These are phyloP conservation scores for Wickerhamomyces rabaulensis DNA, from an alignment of 805 yeast species.

Conservation along the genomic window DNA sequence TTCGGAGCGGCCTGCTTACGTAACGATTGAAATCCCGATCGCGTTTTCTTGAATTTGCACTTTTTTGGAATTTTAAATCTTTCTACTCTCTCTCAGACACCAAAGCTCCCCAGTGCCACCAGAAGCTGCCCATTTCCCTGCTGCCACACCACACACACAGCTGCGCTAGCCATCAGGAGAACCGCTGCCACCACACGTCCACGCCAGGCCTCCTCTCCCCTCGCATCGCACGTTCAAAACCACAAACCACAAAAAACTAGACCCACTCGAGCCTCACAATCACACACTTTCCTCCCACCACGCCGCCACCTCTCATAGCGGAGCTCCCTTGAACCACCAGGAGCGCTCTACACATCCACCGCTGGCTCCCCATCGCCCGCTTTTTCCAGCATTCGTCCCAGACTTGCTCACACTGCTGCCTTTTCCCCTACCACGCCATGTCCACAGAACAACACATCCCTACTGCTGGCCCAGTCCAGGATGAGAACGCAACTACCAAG, in stretches of 20 bases:
- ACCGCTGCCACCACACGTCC: neutral
- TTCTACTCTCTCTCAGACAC: neutral
- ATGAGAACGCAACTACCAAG: slow-evolving; percentile 16
- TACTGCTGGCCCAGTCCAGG: slow-evolving; percentile 10
- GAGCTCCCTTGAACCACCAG: neutral
- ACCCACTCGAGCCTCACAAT: neutral
- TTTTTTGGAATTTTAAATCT: neutral
- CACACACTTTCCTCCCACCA: neutral
- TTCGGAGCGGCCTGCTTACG: neutral
- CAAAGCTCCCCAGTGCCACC: neutral
- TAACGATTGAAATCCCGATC: neutral
- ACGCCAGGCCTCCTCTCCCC: neutral
- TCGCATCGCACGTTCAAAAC: neutral
- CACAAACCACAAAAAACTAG: neutral
- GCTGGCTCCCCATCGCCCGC: neutral
- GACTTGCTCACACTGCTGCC: neutral
- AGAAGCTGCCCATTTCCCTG: neutral
- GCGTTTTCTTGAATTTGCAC: neutral
- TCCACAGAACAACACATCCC: slow-evolving; percentile 8
- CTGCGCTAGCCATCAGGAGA: neutral
- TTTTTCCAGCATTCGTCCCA: no score
- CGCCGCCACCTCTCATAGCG: no score
- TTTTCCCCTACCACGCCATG: slow-evolving; percentile 3
- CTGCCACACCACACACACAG: neutral
- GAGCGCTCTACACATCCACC: neutral